Evolutionary conservation across 352 stramenopile genomes (phyloP).

Genomic region (Phytophthora foliorum): DNA sequence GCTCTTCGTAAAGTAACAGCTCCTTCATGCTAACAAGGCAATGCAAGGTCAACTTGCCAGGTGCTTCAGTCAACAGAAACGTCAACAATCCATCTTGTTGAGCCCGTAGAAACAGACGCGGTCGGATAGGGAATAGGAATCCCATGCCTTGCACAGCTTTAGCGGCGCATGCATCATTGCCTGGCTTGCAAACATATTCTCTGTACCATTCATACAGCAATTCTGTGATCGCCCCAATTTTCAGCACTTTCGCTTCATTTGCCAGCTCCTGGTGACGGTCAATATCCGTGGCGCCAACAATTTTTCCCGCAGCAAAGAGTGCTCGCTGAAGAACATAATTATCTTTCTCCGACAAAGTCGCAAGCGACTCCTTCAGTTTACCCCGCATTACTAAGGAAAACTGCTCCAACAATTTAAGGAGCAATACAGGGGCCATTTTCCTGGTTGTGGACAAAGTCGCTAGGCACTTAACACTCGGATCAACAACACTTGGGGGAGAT

Average conservation of each 20-base stretch:
- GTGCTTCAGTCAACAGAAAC: constrained; percentile 48
- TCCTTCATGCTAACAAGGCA: constrained; percentile 82
- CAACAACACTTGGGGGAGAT: constrained; percentile 86
- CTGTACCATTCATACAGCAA: constrained; percentile 72
- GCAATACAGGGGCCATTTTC: constrained; percentile 51
- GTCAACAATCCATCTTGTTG: constrained; percentile 78
- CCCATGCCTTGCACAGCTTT: constrained; percentile 89
- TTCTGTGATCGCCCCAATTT: constrained; percentile 62
- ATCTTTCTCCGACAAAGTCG: constrained; percentile 44
- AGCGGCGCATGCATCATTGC: constrained; percentile 57
- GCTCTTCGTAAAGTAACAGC: constrained; percentile 75
- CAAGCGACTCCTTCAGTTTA: constrained; percentile 42
- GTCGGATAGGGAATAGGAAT: constrained; percentile 77
- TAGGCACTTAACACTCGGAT: constrained; percentile 80
- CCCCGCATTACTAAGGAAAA: constrained; percentile 75
- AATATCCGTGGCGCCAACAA: constrained; percentile 75
- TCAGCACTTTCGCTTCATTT: constrained; percentile 42
- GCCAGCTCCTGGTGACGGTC: constrained; percentile 49
- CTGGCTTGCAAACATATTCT: constrained; percentile 53
- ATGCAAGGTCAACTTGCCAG: constrained; percentile 69
- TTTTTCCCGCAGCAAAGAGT: constrained; percentile 75
- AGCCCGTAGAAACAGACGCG: constrained; percentile 72
- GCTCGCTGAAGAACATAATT: constrained; percentile 75
- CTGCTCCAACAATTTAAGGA: constrained; percentile 73
- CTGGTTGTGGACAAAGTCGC: constrained; percentile 57